Evolutionary conservation across 139 green algal genomes (phyloP).

Genomic region (Dunaliella primolecta): DNA sequence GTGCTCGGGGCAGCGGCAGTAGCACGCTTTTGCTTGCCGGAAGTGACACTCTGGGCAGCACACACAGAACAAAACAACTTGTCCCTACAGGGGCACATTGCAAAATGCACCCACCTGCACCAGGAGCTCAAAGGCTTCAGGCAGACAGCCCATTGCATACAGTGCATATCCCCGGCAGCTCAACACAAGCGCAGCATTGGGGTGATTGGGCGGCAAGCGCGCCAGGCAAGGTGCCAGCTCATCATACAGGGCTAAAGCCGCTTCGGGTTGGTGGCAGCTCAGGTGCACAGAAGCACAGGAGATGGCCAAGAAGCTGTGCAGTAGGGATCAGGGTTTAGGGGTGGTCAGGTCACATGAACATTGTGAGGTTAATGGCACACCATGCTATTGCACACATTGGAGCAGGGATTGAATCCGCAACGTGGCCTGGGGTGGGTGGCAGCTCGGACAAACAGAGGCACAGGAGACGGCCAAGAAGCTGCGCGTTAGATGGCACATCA

Average conservation of each 20-base stretch:
- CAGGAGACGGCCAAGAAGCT: slow-evolving; percentile 30
- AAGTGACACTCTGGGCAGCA: neutral
- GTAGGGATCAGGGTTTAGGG: neutral
- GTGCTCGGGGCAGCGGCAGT: neutral
- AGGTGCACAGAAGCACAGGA: slow-evolving; percentile 30
- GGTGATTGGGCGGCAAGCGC: slow-evolving; percentile 31
- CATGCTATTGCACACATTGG: neutral
- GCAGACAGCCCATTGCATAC: slow-evolving; percentile 29
- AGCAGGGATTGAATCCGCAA: too few relatives aligned
- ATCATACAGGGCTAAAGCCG: slow-evolving; percentile 22
- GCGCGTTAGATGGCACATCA: neutral
- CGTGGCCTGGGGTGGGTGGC: slow-evolving; percentile 7
- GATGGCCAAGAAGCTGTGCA: slow-evolving; percentile 30
- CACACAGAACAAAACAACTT: neutral
- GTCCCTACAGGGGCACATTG: neutral
- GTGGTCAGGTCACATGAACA: neutral
- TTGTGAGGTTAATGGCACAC: neutral
- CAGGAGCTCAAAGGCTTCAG: slow-evolving; percentile 40
- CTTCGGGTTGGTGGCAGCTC: slow-evolving; percentile 26
- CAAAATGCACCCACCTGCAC: slow-evolving; percentile 21
- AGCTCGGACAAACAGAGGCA: slow-evolving; percentile 35
- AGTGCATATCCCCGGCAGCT: slow-evolving; percentile 33
- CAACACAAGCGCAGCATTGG: slow-evolving; percentile 35
- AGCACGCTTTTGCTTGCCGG: neutral
- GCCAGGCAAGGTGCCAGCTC: slow-evolving; percentile 9